Conservation (phyloP, 192 early-diverging fungal genomes). For the Fimicolochytrium jonesii region DNA sequence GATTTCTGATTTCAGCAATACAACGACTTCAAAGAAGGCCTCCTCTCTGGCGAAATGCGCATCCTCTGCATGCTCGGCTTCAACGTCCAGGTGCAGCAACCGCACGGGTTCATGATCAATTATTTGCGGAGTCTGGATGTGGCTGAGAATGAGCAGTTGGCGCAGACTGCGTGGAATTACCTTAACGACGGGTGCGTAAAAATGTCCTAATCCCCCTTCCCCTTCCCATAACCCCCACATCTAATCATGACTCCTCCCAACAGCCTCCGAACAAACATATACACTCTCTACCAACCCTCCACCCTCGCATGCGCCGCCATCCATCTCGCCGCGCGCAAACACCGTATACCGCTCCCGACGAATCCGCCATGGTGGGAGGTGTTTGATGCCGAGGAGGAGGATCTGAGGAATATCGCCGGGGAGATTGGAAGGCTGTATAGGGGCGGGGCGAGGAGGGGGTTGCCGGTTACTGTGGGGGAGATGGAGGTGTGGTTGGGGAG, state of each 20-base stretch:
- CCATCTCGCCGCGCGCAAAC: slow-evolving; percentile 70
- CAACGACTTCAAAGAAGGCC: slow-evolving; percentile 75
- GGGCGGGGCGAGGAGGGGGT: not conserved
- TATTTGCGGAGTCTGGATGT: slow-evolving; percentile 81
- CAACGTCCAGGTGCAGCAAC: slow-evolving; percentile 92
- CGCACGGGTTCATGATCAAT: slow-evolving; percentile 94
- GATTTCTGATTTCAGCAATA: slow-evolving; percentile 49
- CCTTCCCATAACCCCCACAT: no score
- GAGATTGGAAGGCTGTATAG: slow-evolving; percentile 17
- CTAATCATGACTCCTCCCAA: no score
- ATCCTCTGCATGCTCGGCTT: slow-evolving; percentile 87
- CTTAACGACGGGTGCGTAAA: slow-evolving; percentile 83
- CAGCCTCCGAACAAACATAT: slow-evolving; percentile 68
- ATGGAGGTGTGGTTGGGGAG: not conserved
- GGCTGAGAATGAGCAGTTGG: slow-evolving; percentile 67
- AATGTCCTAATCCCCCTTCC: slow-evolving; percentile 6
- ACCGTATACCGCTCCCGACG: slow-evolving; percentile 61
- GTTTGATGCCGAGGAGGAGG: slow-evolving; percentile 71
- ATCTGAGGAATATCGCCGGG: slow-evolving; percentile 36
- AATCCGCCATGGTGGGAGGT: slow-evolving; percentile 82
- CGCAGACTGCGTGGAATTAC: slow-evolving; percentile 89
- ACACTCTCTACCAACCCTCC: slow-evolving; percentile 72
- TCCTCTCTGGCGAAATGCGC: slow-evolving; percentile 80
- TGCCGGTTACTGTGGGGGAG: slow-evolving; percentile 16
- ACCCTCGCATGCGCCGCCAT: slow-evolving; percentile 85